These are phyloP conservation scores for Microbotryomycetes sp. DNA, from an alignment of 1,284 basidiomycete species.

Conservation along the genomic window DNA sequence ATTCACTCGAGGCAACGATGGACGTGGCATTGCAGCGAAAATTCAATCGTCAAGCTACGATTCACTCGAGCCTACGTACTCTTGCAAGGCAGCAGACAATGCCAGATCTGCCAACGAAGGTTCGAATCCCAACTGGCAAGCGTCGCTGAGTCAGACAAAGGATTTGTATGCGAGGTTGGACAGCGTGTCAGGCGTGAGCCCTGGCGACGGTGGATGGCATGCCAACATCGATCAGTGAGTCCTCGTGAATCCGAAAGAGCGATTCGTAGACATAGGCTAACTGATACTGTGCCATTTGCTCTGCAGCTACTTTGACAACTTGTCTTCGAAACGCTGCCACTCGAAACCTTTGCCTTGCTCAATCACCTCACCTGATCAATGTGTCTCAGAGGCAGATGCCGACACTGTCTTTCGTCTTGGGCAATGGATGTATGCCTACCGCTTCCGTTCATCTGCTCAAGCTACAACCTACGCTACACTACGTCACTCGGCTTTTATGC, in stretches of 20 bases:
- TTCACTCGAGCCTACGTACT: constrained; percentile 38
- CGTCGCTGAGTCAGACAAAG: constrained; percentile 32
- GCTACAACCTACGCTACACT: constrained; percentile 35
- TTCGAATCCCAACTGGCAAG: constrained; percentile 31
- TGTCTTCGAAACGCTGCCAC: constrained; percentile 41
- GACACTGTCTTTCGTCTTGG: constrained; percentile 40
- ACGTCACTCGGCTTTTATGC: constrained; percentile 38
- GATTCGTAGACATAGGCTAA: neutral
- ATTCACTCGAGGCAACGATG: constrained; percentile 28
- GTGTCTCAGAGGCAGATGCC: constrained; percentile 36
- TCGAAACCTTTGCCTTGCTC: constrained; percentile 37
- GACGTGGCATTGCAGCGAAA: constrained; percentile 24
- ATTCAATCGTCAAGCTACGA: constrained; percentile 35
- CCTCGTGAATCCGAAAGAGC: neutral
- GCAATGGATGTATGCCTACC: constrained; percentile 40
- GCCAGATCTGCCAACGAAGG: constrained; percentile 21
- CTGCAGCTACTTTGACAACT: constrained; percentile 40
- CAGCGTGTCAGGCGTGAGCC: constrained; percentile 38
- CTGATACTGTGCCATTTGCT: too few relatives aligned
- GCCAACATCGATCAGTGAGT: constrained; percentile 40
- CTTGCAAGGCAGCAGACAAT: constrained; percentile 27
- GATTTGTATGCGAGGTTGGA: constrained; percentile 34
- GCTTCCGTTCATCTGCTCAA: constrained; percentile 34
- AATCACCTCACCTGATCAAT: constrained; percentile 34
- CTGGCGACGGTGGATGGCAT: constrained; percentile 34